A percentile compares a stretch with the other conserved stretches of the same genome.
Evolutionary conservation across 371 early-diverging fungal species (phyloP).

Genomic region (Spraguea lophii): DNA sequence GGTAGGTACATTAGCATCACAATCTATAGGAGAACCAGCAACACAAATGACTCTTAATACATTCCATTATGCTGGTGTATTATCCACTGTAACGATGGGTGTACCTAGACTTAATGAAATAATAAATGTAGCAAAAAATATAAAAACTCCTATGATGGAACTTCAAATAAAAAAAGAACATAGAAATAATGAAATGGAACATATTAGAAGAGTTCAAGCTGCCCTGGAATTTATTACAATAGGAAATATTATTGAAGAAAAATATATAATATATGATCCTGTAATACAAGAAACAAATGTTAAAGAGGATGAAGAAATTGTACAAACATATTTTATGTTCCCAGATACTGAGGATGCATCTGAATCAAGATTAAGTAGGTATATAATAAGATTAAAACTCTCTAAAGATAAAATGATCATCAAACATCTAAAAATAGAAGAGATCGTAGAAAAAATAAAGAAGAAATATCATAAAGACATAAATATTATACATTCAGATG

Average conservation of each 20-base stretch:
- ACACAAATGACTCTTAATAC: constrained; percentile 99
- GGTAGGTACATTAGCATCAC: constrained; percentile 95
- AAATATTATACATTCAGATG: constrained; percentile 65
- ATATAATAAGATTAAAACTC: constrained; percentile 76
- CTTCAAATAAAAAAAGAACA: constrained; percentile 58
- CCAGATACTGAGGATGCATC: constrained; percentile 55
- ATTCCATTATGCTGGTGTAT: constrained; percentile 96
- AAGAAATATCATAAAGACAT: constrained; percentile 57
- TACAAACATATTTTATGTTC: constrained; percentile 64
- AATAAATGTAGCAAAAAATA: constrained; percentile 85
- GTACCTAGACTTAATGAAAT: constrained; percentile 98
- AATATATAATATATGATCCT: constrained; percentile 92
- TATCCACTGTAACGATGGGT: constrained; percentile 87
- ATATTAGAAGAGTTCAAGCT: constrained; percentile 69
- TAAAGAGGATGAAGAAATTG: constrained; percentile 74
- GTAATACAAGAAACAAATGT: constrained; percentile 58
- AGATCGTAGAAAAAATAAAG: constrained; percentile 51
- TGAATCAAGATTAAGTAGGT: constrained; percentile 50
- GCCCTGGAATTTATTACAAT: constrained; percentile 74
- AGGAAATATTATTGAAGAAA: constrained; percentile 55
- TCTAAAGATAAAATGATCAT: constrained; percentile 61
- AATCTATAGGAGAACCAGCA: constrained; percentile 97
- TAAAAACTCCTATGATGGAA: constrained; percentile 77
- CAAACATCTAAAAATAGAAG: constrained; percentile 62
- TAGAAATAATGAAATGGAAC: constrained; percentile 54